Percentiles rank a stretch among this genome's conserved stretches.
phyloP scores from a whole-genome alignment of 305 asterid species.

The Ilex paraguariensis region DNA sequence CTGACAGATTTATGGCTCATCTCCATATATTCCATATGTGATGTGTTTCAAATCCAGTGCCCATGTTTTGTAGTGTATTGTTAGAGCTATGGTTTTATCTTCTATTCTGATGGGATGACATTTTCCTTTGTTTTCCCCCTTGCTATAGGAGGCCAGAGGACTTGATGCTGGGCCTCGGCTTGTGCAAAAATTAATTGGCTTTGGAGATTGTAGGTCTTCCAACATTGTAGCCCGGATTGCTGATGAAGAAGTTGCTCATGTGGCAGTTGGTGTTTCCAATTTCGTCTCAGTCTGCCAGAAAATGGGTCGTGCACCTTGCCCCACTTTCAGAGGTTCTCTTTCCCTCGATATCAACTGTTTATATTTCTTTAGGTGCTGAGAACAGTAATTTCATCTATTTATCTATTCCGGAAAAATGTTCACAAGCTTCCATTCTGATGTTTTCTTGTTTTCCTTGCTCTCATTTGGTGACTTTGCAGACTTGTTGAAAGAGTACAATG shows the following conservation, averaged over 20 bases:
- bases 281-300: slow-evolving; percentile 75
- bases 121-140: not conserved
- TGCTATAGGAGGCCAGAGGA: slow-evolving; percentile 89
- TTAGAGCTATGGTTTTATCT: not conserved
- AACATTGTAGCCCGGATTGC: slow-evolving; percentile 76
- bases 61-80: no score
- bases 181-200: slow-evolving; percentile 70
- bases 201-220: slow-evolving; percentile 83
- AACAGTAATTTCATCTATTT: no score
- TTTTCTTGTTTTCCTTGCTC: no score
- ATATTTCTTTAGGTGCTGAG: not conserved
- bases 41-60: no score
- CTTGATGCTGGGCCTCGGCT: slow-evolving; percentile 98
- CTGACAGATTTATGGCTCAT: no score
- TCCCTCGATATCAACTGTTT: not conserved
- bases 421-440: no score
- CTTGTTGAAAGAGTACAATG: slow-evolving; percentile 66
- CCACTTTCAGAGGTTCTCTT: slow-evolving; percentile 62
- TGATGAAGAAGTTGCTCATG: slow-evolving; percentile 94
- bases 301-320: slow-evolving; percentile 56
- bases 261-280: slow-evolving; percentile 92
- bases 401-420: no score
- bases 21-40: no score
- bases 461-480: slow-evolving; percentile 25
- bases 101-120: not conserved